These are phyloP conservation scores for Colletotrichum noveboracense DNA, from an alignment of 2,329 filamentous ascomycete genomes.

Conservation along the genomic window DNA sequence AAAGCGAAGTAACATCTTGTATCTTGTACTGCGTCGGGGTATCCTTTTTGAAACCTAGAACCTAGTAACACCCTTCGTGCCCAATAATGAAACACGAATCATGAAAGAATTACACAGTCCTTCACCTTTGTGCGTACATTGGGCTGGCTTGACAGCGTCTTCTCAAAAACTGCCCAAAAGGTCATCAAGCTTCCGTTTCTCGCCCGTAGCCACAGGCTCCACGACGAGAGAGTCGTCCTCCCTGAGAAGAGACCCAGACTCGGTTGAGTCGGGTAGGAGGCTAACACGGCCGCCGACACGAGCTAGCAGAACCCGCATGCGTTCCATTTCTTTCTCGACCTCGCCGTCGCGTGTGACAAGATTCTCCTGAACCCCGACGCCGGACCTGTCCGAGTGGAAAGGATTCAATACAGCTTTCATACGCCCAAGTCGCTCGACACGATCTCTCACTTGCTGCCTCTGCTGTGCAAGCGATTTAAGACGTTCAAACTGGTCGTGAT, in stretches of 20 bases:
- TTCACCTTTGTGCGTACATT: neutral
- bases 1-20: neutral
- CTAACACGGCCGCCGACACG: constrained; percentile 62
- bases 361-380: constrained; percentile 64
- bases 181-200: constrained; percentile 46
- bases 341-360: constrained; percentile 69
- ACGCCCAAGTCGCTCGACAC: constrained; percentile 51
- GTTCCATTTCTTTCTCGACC: constrained; percentile 69
- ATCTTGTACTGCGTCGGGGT: neutral
- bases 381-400: constrained; percentile 39
- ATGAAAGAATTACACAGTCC: neutral
- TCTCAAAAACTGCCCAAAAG: constrained; percentile 41
- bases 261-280: constrained; percentile 33
- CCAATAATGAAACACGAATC: neutral
- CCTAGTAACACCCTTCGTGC: neutral
- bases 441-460: constrained; percentile 42
- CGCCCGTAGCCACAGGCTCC: constrained; percentile 41
- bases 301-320: constrained; percentile 67
- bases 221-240: constrained; percentile 29
- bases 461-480: constrained; percentile 56
- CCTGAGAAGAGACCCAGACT: constrained; percentile 15
- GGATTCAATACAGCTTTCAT: constrained; percentile 59
- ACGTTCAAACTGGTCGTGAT: constrained; percentile 52
- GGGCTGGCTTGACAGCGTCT: neutral
- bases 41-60: constrained; percentile 9